A percentile compares a stretch with the other conserved stretches of the same genome.
Conservation (phyloP, 2,329 filamentous ascomycete species). For the Sarocladium strictum region DNA sequence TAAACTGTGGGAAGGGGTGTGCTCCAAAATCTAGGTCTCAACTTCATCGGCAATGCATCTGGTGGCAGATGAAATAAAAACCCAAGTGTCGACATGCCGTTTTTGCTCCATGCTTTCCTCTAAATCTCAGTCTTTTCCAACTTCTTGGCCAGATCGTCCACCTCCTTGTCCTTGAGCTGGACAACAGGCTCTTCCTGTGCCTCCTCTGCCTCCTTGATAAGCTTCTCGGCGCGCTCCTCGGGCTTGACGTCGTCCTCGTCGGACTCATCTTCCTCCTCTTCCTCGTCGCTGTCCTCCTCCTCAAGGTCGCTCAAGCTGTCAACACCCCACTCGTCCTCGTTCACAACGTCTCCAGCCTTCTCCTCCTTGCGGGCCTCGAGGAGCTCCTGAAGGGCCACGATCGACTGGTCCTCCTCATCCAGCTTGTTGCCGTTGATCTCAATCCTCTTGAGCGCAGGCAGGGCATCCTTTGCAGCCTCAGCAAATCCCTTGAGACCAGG, state of each 20-base stretch:
- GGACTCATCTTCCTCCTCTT: slow-evolving; percentile 62
- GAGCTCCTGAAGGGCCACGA: slow-evolving; percentile 62
- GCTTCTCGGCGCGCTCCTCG: slow-evolving; percentile 63
- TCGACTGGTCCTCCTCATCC: slow-evolving; percentile 70
- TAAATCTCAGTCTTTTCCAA: slow-evolving; percentile 65
- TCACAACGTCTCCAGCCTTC: slow-evolving; percentile 55
- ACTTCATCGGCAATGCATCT: not conserved
- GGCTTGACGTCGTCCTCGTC: slow-evolving; percentile 59
- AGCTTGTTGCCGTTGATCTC: slow-evolving; percentile 98
- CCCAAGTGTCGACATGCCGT: slow-evolving; percentile 23
- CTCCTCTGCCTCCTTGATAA: slow-evolving; percentile 62
- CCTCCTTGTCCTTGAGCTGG: slow-evolving; percentile 65
- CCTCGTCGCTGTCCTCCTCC: slow-evolving; percentile 64
- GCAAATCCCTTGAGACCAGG: slow-evolving; percentile 67
- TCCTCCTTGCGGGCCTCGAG: slow-evolving; percentile 75
- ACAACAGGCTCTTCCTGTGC: slow-evolving; percentile 70
- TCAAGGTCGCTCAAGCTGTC: slow-evolving; percentile 85
- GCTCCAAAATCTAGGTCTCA: not conserved
- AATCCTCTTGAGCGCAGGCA: slow-evolving; percentile 76
- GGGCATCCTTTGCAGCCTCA: slow-evolving; percentile 56
- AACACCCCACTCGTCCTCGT: slow-evolving; percentile 78
- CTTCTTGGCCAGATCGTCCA: slow-evolving; percentile 73
- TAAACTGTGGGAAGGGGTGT: not conserved
- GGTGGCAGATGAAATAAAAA: slow-evolving; percentile 9
- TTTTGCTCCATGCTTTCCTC: slow-evolving; percentile 10